Evolutionary conservation across 2,329 filamentous ascomycete genomes (phyloP).

Genomic region (Westerdykella ornata): DNA sequence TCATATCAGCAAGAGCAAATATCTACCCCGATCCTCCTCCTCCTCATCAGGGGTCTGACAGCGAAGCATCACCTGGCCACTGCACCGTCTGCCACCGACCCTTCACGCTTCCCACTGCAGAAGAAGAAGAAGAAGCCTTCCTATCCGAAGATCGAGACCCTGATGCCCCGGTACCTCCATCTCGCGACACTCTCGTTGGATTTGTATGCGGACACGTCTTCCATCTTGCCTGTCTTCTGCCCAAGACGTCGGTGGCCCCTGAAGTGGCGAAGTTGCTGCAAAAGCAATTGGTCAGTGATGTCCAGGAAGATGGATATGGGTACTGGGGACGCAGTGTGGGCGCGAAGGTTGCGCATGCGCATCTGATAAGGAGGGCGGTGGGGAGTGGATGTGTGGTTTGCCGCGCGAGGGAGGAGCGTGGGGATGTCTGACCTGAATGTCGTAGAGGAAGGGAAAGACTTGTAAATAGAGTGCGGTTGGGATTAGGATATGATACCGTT

Average conservation of each 20-base stretch:
- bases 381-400: conserved; percentile 39
- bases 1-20: conserved; percentile 14
- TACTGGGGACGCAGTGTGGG: conserved; percentile 61
- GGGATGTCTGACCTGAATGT: conserved; percentile 54
- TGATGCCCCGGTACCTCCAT: conserved; percentile 21
- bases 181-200: conserved; percentile 62
- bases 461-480: background rate
- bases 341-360: conserved; percentile 48
- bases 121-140: conserved; percentile 21
- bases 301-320: conserved; percentile 39
- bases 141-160: background rate
- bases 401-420: conserved; percentile 32
- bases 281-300: conserved; percentile 29
- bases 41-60: conserved; percentile 9
- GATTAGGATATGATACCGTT: no score
- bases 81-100: conserved; percentile 30
- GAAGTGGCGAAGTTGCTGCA: conserved; percentile 42
- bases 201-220: conserved; percentile 80
- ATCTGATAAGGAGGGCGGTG: conserved; percentile 79
- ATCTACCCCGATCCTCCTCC: conserved; percentile 21
- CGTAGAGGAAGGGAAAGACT: conserved; percentile 67
- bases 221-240: conserved; percentile 65
- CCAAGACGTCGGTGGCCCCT: conserved; percentile 38
- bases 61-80: conserved; percentile 29
- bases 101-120: conserved; percentile 26